phyloP scores from a whole-genome alignment of 345 rosid species.

The Linum lewisii region DNA sequence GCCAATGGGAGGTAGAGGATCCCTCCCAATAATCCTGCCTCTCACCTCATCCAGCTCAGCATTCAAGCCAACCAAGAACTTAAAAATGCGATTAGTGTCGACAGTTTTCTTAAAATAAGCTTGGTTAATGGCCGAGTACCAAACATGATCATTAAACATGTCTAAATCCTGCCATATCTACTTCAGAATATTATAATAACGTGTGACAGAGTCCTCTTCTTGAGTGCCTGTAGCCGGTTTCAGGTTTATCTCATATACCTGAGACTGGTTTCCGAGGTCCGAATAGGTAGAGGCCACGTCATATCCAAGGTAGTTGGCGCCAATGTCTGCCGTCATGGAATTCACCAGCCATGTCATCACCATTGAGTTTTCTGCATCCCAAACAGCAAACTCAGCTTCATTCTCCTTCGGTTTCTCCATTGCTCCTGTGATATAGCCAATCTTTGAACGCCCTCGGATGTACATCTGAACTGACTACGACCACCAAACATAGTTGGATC shows the following conservation, averaged over 20 bases:
- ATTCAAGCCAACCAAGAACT: too few species aligned
- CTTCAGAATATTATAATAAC: conserved; percentile 7
- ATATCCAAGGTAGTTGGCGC: conserved; percentile 10
- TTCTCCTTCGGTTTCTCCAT: too few species aligned
- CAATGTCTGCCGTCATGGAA: conserved; percentile 2
- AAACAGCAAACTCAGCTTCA: not conserved
- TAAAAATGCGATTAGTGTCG: too few species aligned
- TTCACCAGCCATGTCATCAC: conserved; percentile 12
- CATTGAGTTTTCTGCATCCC: conserved; percentile 13
- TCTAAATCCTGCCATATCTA: too few species aligned
- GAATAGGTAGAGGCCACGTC: conserved; percentile 6
- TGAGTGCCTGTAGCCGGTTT: conserved; percentile 1
- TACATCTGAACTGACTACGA: too few species aligned
- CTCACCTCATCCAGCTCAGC: too few species aligned
- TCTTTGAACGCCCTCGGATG: too few species aligned
- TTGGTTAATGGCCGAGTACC: not conserved
- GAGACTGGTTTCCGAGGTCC: conserved; percentile 9
- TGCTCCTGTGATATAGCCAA: too few species aligned
- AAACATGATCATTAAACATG: conserved; percentile 5
- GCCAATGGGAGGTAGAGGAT: too few species aligned
- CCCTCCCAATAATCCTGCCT: too few species aligned
- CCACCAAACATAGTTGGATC: too few species aligned
- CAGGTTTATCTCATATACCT: not conserved
- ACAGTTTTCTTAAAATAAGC: too few species aligned
- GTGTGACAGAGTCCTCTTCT: conserved; percentile 7